Evolutionary conservation across 139 green algal genomes (phyloP), one percentile per base, ranked within the genome.

Genomic region (Trebouxia sp.): DNA sequence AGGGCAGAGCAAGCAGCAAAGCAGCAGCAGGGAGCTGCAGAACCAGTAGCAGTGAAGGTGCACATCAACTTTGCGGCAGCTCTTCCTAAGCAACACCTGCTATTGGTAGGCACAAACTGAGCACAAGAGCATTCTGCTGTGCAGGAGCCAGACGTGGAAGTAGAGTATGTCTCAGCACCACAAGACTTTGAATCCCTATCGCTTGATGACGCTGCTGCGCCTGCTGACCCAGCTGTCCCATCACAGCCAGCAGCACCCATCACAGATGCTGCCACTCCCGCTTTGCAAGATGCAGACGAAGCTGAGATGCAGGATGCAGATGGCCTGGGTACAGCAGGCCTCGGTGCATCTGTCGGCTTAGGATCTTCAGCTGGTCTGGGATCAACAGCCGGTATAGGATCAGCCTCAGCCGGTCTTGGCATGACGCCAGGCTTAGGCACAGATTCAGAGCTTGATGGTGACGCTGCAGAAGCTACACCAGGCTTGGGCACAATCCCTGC

Each of bases 161-260:
- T 93, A 5, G 88, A 93, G 85, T 93, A 93, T 38, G 88, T 93
- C 8, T 88, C 87, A 10, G 88, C 89, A 12, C 89, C 89, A 4
- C 56, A 82, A 7, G 88, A 92, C 28, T 85, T 91, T 37, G 72
- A 85, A 15, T 58, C 26, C 28, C 28, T 66, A 35, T 30, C 17
- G 17, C 35, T 72, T 20, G 53, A 74, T 50, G 76, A 62, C 20
- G 24, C 45, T 42, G 26, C 74, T 48, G 42, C 26, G 24, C 20
- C 74, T 35, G 9, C 43, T 39, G 22, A 55, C 7, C 37, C 48
- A 20, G 8, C 42, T 30, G 10, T 47, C 28, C 51, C 74, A 66
- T 11, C 35, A 41, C 32, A 70, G 53, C 76, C 51, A 53, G 50
- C 35, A 24, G 48, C 32, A 32, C 50, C 50, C 15, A 77, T 77